Conservation (phyloP, 805 yeast species). For the Saccharomyces jurei region DNA sequence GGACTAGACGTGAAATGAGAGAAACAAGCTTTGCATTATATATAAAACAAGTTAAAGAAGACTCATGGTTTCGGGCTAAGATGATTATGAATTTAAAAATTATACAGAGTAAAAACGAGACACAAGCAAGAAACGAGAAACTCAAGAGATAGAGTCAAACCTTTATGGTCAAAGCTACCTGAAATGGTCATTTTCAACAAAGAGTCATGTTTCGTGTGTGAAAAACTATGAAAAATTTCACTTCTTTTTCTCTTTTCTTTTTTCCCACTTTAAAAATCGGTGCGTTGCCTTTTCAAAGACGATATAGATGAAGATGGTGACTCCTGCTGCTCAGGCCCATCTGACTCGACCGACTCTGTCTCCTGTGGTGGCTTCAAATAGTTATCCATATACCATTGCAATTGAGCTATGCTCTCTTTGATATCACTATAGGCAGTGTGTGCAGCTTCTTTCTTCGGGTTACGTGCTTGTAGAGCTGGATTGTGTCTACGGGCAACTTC, state of each 20-base stretch:
- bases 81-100: not conserved
- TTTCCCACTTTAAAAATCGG: not conserved
- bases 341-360: conserved; percentile 4
- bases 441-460: conserved; percentile 57
- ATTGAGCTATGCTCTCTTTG: conserved; percentile 76
- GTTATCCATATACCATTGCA: conserved; percentile 65
- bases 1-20: not conserved
- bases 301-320: not conserved
- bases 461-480: conserved; percentile 43
- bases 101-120: not conserved
- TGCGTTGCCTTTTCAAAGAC: not conserved
- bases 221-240: not conserved
- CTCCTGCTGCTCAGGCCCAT: not conserved
- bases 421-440: conserved; percentile 92
- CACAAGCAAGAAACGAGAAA: not conserved
- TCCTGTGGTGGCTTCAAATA: conserved; percentile 38
- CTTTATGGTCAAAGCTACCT: not conserved
- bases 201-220: not conserved
- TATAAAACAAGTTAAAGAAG: not conserved
- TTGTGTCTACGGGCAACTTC: conserved; percentile 78
- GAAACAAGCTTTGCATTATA: not conserved
- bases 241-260: not conserved
- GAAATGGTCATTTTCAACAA: not conserved
- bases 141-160: not conserved
- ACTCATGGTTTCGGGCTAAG: not conserved